Conservation (phyloP, 208 protist species). For the Strigomonas culicis region DNA sequence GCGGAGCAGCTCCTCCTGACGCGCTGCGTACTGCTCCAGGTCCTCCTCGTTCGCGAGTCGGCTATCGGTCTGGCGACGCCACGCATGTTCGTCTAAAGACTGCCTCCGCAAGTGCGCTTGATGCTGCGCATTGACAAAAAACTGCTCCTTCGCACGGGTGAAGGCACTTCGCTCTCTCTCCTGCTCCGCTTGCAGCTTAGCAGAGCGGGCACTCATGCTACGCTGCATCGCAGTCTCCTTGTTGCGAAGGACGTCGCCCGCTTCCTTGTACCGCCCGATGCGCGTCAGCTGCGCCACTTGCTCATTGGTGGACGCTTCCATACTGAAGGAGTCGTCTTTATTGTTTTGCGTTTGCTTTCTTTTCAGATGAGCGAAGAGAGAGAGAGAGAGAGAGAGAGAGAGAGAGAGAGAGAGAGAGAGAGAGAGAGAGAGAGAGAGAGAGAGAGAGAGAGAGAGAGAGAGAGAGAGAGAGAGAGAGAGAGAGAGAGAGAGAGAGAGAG, state of each 20-base stretch:
- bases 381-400: background rate
- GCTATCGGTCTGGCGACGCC: conserved; percentile 25
- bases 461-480: background rate
- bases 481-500: background rate
- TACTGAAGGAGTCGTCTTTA: background rate
- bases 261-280: background rate
- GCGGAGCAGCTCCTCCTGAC: conserved; percentile 22
- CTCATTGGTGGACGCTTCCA: background rate
- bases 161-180: conserved; percentile 51
- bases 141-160: conserved; percentile 28
- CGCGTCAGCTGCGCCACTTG: background rate
- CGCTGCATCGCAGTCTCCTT: conserved; percentile 17
- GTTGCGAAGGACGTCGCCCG: background rate
- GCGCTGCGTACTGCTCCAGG: conserved; percentile 27
- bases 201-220: conserved; percentile 13
- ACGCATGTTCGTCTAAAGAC: conserved; percentile 18
- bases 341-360: conserved; percentile 10
- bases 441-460: background rate
- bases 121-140: conserved; percentile 15
- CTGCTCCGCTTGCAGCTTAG: conserved; percentile 39
- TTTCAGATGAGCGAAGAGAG: conserved; percentile 8
- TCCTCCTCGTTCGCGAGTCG: conserved; percentile 40
- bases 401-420: background rate
- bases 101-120: conserved; percentile 14
- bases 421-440: background rate